Percentiles rank a stretch among this genome's conserved stretches.
These are phyloP conservation scores for Puccinia triticina DNA, from an alignment of 1,284 basidiomycete genomes.

Conservation along the genomic window DNA sequence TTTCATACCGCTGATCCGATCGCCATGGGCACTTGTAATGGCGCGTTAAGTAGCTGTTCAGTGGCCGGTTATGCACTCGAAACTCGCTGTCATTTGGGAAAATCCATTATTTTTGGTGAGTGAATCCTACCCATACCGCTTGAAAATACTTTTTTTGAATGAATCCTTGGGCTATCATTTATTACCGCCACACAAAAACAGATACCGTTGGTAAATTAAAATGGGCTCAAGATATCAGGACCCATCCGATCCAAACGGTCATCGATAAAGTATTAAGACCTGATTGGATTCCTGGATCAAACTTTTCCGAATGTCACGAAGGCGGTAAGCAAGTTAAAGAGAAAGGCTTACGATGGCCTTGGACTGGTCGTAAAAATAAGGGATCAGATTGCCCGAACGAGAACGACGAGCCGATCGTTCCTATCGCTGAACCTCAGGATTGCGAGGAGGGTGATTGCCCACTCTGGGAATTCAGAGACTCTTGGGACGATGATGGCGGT, in stretches of 20 bases:
- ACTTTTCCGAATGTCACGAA: slow-evolving; percentile 16
- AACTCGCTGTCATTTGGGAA: slow-evolving; percentile 42
- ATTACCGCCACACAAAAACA: background rate
- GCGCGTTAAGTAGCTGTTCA: slow-evolving; percentile 69
- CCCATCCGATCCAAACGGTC: slow-evolving; percentile 47
- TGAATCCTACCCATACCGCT: background rate
- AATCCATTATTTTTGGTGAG: slow-evolving; percentile 47
- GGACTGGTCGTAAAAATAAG: slow-evolving; percentile 26
- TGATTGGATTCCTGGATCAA: slow-evolving; percentile 31
- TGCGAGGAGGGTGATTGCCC: slow-evolving; percentile 44
- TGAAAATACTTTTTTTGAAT: background rate
- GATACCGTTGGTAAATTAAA: slow-evolving; percentile 49
- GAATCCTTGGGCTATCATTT: background rate
- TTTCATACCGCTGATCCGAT: slow-evolving; percentile 82
- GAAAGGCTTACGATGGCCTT: slow-evolving; percentile 36
- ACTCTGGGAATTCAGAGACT: slow-evolving; percentile 44
- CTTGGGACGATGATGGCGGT: slow-evolving; percentile 34
- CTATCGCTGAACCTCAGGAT: slow-evolving; percentile 21
- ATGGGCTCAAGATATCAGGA: slow-evolving; percentile 51
- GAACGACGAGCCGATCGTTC: slow-evolving; percentile 30
- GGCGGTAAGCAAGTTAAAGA: background rate
- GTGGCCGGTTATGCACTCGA: slow-evolving; percentile 72
- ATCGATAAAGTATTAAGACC: slow-evolving; percentile 44
- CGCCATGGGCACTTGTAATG: slow-evolving; percentile 74
- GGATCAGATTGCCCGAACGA: slow-evolving; percentile 26